phyloP scores from a whole-genome alignment of 2,329 filamentous ascomycete genomes.

The Verticillium nonalfalfae region DNA sequence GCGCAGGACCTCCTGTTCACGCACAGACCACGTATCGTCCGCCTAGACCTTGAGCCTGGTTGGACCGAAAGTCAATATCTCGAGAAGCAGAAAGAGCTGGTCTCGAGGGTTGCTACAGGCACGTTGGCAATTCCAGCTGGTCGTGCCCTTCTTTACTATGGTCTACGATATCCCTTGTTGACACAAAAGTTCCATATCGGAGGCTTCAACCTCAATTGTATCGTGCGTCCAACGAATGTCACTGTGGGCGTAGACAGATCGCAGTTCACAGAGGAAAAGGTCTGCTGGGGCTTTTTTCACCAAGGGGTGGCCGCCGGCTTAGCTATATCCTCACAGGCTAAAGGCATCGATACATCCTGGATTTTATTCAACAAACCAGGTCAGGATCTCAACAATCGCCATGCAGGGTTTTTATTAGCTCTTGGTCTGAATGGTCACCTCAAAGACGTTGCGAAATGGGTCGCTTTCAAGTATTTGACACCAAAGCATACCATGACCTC shows the following conservation, averaged over 20 bases:
- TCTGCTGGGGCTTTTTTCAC: slow-evolving; percentile 98
- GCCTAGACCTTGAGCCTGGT: slow-evolving; percentile 64
- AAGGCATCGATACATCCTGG: slow-evolving; percentile 97
- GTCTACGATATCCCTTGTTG: slow-evolving; percentile 77
- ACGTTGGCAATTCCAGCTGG: slow-evolving; percentile 87
- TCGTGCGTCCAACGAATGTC: slow-evolving; percentile 87
- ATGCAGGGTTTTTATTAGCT: slow-evolving; percentile 87
- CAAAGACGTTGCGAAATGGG: slow-evolving; percentile 93
- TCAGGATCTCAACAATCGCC: slow-evolving; percentile 85
- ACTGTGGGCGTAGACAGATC: slow-evolving; percentile 89
- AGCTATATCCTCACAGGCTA: slow-evolving; percentile 81
- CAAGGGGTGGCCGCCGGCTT: slow-evolving; percentile 90
- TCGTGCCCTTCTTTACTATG: slow-evolving; percentile 81
- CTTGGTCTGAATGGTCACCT: slow-evolving; percentile 91
- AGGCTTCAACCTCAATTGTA: slow-evolving; percentile 85
- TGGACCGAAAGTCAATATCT: slow-evolving; percentile 84
- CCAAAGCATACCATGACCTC: slow-evolving; percentile 99
- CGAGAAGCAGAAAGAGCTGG: slow-evolving; percentile 86
- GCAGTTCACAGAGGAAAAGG: slow-evolving; percentile 88
- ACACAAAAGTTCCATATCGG: slow-evolving; percentile 88
- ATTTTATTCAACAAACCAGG: slow-evolving; percentile 94
- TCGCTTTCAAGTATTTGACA: slow-evolving; percentile 98
- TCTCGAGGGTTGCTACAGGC: slow-evolving; percentile 77
- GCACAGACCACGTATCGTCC: slow-evolving; percentile 70
- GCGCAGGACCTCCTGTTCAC: slow-evolving; percentile 82